Percentiles rank a stretch among this genome's conserved stretches.
Conservation (phyloP, 805 yeast species). For the Yamadazyma olivae region DNA sequence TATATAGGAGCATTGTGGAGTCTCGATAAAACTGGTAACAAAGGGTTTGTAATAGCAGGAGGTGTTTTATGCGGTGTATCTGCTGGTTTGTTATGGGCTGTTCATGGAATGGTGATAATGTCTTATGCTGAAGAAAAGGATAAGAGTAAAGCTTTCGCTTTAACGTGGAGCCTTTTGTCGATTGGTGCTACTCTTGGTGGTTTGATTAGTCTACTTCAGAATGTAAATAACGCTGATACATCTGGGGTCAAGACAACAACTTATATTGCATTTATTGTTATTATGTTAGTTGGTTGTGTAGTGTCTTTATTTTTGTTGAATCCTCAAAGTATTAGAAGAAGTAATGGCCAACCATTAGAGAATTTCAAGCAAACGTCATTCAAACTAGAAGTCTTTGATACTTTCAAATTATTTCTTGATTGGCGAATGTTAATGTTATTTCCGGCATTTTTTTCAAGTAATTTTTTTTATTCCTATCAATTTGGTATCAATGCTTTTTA, state of each 20-base stretch:
- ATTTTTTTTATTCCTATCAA: conserved; percentile 12
- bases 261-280: no score
- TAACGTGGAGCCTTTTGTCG: conserved; percentile 13
- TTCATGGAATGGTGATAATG: conserved; percentile 13
- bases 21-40: conserved; percentile 10
- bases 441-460: conserved; percentile 12
- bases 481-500: conserved; percentile 11
- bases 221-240: no score
- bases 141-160: conserved; percentile 13
- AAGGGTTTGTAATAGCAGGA: conserved; percentile 11
- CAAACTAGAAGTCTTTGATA: conserved; percentile 27
- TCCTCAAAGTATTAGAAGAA: no score
- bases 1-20: conserved; percentile 16
- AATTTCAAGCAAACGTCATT: conserved; percentile 40
- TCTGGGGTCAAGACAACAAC: no score
- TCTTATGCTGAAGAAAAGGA: conserved; percentile 14
- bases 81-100: conserved; percentile 14
- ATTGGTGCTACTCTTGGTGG: conserved; percentile 14
- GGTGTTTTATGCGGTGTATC: conserved; percentile 12
- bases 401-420: conserved; percentile 42
- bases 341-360: no score
- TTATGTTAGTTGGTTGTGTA: no score
- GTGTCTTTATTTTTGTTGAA: no score
- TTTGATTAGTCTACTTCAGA: conserved; percentile 11
- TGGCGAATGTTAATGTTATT: no score